Percentiles rank a stretch among this genome's conserved stretches.
phyloP scores from a whole-genome alignment of 1,284 basidiomycete species.

The Leccinum fallax region DNA sequence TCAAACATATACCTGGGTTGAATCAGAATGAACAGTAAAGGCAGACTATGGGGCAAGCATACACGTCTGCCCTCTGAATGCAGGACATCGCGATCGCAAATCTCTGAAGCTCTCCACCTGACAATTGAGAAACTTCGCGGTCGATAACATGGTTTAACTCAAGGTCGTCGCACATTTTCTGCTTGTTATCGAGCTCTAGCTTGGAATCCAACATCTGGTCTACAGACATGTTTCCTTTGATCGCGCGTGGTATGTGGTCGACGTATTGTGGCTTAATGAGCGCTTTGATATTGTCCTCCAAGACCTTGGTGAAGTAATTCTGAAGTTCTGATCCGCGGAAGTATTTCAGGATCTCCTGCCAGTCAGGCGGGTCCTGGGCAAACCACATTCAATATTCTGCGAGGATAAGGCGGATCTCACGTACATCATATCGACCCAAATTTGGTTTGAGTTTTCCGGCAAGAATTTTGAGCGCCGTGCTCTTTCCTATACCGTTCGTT shows the following conservation, averaged over 20 bases:
- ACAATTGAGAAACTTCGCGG: slow-evolving; percentile 83
- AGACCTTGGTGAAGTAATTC: slow-evolving; percentile 98
- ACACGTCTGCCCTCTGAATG: slow-evolving; percentile 92
- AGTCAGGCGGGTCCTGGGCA: slow-evolving; percentile 88
- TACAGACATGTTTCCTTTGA: slow-evolving; percentile 89
- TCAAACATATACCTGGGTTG: slow-evolving; percentile 88
- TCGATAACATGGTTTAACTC: slow-evolving; percentile 85
- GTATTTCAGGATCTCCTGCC: slow-evolving; percentile 96
- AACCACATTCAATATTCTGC: slow-evolving; percentile 3
- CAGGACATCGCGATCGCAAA: slow-evolving; percentile 96
- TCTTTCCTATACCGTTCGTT: slow-evolving; percentile 98
- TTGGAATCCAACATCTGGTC: slow-evolving; percentile 89
- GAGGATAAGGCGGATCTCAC: slow-evolving; percentile 32
- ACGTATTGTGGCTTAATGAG: slow-evolving; percentile 99
- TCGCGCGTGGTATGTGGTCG: slow-evolving; percentile 94
- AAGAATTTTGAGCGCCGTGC: slow-evolving; percentile 92
- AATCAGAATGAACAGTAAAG: slow-evolving; percentile 6
- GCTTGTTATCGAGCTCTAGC: slow-evolving; percentile 82
- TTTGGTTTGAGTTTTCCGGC: slow-evolving; percentile 96
- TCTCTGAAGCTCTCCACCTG: slow-evolving; percentile 94
- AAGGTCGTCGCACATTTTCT: slow-evolving; percentile 79
- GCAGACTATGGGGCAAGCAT: slow-evolving; percentile 35
- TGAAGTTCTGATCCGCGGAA: slow-evolving; percentile 97
- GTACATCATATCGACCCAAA: slow-evolving; percentile 85
- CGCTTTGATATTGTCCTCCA: slow-evolving; percentile 97